Evolutionary conservation across 2,329 filamentous ascomycete genomes (phyloP), one percentile per base, ranked within the genome.

Genomic region (Trichoderma breve): DNA sequence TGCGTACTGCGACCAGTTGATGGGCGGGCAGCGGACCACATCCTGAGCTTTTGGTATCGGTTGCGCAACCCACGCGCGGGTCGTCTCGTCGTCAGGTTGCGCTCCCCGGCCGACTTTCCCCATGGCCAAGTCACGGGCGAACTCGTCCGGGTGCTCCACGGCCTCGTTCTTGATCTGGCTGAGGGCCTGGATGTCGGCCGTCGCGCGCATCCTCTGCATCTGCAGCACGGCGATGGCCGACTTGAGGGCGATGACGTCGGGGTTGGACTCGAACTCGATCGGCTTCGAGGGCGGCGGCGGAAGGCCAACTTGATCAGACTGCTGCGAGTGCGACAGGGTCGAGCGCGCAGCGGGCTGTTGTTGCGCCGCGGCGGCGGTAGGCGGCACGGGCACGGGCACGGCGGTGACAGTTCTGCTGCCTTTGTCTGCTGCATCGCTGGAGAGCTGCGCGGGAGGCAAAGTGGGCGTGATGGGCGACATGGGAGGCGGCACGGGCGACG

Each of bases 1-100:
- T 76, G 93, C 93, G 81, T 98, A 98, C 79, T 97, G 95, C 14
- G 91, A 89, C 95, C 95, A 98, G 83, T 98, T 97, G 78, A 98
- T 91, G 9, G 93, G 92, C 9, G 95, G 95, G 83, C 91, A 94
- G 53, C 95, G 90, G 30, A 97, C 91, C 1, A 98, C 85, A 76
- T 92, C 92, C 80, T 98, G 95, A 7, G 93, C 90, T 15, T 87
- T 87, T 0, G 95, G 95, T 15, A 98, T 87, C 21, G 83, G 83
- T 3, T 88, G 84, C 84, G 94, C 94, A 3, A 83, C 74, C 36
- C 74, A 76, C 26, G 76, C 78, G 70, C 76, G 78, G 72, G 73
- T 66, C 9, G 24, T 47, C 8, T 75, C 75, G 18, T 78, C 79
- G 18, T 77, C 75, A 53, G 78, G 76, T 4, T n/a, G 53, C 7